Conservation (phyloP, 495 filamentous ascomycete species). For the Immersiella caudata region DNA sequence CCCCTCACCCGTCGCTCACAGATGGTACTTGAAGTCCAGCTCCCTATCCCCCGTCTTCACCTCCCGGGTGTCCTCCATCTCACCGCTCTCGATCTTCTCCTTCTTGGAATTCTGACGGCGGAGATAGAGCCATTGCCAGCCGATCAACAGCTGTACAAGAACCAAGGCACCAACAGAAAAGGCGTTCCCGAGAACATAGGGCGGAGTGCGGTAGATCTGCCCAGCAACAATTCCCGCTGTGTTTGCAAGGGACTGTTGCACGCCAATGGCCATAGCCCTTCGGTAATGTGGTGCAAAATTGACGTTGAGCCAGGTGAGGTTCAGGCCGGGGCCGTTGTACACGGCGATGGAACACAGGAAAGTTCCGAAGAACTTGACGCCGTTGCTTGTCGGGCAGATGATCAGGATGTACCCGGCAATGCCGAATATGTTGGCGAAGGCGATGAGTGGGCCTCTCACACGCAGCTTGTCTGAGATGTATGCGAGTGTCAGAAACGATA, state of each 20-base stretch:
- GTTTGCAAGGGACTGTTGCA: constrained; percentile 60
- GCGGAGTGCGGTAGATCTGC: constrained; percentile 55
- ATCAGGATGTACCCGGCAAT: constrained; percentile 58
- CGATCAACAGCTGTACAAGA: constrained; percentile 44
- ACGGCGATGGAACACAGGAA: constrained; percentile 57
- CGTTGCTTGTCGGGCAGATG: constrained; percentile 34
- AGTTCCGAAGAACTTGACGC: constrained; percentile 59
- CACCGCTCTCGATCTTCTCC: constrained; percentile 43
- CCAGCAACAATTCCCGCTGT: constrained; percentile 57
- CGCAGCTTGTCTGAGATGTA: constrained; percentile 44
- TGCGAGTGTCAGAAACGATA: constrained; percentile 47
- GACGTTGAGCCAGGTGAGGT: constrained; percentile 60
- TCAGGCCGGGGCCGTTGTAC: constrained; percentile 54
- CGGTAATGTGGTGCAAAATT: constrained; percentile 62
- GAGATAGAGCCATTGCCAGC: constrained; percentile 46
- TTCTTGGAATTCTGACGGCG: constrained; percentile 46
- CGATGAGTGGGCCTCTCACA: constrained; percentile 41
- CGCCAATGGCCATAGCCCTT: constrained; percentile 56
- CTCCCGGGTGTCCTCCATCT: constrained; percentile 45
- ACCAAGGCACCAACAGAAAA: constrained; percentile 52
- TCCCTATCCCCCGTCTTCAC: constrained; percentile 51
- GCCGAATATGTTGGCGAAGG: constrained; percentile 49
- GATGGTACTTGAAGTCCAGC: constrained; percentile 54
- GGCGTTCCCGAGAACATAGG: constrained; percentile 54
- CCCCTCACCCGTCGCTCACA: constrained; percentile 32